Evolutionary conservation across 169 alveolate genomes (phyloP), one percentile per base, ranked within the genome.

Genomic region (Plasmodium yoelii): DNA sequence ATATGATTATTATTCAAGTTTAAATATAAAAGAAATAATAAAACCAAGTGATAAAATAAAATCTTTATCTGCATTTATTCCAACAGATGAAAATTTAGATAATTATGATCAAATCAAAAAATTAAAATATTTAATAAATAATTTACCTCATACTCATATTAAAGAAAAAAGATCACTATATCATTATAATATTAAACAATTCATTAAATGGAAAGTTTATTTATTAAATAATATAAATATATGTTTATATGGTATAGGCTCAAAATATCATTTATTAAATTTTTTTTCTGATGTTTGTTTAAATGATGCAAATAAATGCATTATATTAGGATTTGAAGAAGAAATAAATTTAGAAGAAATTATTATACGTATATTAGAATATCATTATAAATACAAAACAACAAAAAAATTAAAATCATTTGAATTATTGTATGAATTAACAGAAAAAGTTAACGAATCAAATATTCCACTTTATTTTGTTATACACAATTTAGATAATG

Each of bases 261-360:
- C 88, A 4, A 75, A 75, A 75, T 75, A 51, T 75, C 88, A 75
- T 63, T n/a, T 75, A n/a, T 46, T 75, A 34, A 75, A 75, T 42
- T 75, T 75, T 10, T 75, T 75, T 51, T 49, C 60, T 19, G 65
- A 75, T 63, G 63, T 75, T 15, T 75, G 88, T 57, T 67, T 75
- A 63, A 75, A 75, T 75, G 88, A 75, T 55, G 88, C 77, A 12
- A 61, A 75, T 42, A 75, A 75, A 75, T 75, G 88, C 49, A 75
- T 75, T 28, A 67, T 75, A 6, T 22, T 75, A 56, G 88, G 88
- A 3, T 75, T 75, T 53, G 88, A 75, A 47, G 77, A 75, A 10
- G 88, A 75, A 47, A 64, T 75, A 10, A 75, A 75, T 42, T 75
- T 75, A 63, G 88, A 75, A 75, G 88, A 75, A 63, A 75, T 75